phyloP scores from a whole-genome alignment of 2,329 filamentous ascomycete species.

The Zymoseptoria pseudotritici region DNA sequence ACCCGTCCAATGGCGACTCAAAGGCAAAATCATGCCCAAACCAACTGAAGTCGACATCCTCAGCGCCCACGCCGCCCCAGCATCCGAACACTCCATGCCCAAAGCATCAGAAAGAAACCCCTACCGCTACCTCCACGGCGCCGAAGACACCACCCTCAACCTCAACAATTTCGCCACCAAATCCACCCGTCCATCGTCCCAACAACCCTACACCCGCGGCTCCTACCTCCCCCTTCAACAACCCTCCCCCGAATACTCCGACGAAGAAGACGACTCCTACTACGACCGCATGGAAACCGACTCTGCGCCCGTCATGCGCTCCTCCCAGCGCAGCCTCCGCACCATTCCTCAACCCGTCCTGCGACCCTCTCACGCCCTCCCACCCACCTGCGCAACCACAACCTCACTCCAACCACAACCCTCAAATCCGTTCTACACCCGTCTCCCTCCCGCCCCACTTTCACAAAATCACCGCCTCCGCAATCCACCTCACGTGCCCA shows the following conservation, averaged over 20 bases:
- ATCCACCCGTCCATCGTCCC: conserved; percentile 7
- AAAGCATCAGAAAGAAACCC: conserved; percentile 24
- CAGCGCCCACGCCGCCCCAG: conserved; percentile 21
- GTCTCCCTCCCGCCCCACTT: conserved; percentile 60
- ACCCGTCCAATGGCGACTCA: conserved; percentile 23
- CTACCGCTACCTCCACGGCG: conserved; percentile 18
- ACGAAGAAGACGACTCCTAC: conserved; percentile 23
- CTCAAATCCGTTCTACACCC: conserved; percentile 56
- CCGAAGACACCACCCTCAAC: conserved; percentile 29
- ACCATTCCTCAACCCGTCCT: conserved; percentile 11
- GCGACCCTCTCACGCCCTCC: conserved; percentile 11
- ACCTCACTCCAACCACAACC: background rate
- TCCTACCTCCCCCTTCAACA: conserved; percentile 17
- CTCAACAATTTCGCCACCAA: conserved; percentile 26
- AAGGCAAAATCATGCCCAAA: conserved; percentile 27
- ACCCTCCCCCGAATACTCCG: conserved; percentile 21
- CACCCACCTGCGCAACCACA: conserved; percentile 1
- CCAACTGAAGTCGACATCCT: conserved; percentile 25
- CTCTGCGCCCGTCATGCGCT: conserved; percentile 32
- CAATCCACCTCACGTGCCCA: conserved; percentile 42
- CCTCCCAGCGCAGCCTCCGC: conserved; percentile 10
- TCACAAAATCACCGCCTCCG: conserved; percentile 56
- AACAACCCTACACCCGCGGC: conserved; percentile 4
- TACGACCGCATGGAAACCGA: conserved; percentile 68
- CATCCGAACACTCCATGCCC: conserved; percentile 14